Evolutionary conservation across 371 early-diverging fungal species (phyloP), one percentile per base, ranked within the genome.

Genomic region (Zychaea mexicana): DNA sequence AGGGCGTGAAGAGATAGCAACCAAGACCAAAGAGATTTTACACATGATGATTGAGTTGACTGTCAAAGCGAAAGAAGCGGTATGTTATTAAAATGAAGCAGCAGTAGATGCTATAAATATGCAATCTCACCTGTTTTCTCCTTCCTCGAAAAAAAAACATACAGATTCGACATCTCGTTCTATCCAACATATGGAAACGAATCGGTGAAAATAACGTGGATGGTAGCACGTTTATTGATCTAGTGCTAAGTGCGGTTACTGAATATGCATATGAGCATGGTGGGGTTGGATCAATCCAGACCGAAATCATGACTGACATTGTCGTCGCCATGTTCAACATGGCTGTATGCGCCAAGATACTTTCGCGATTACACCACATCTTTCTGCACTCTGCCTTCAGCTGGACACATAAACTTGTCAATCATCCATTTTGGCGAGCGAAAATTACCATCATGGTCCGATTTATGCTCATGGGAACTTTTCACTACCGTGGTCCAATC

Each of bases 381-480:
- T 77, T 91, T 32, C 69, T 82, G 19, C 73, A 83, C 66, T 92
- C 93, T 3, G 88, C 92, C 24, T 72, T 86, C 60, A 84, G 82
- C 60, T 89, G 90, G 52, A 85, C 83, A 26, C 69, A 87, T 3
- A 79, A 82, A 27, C 72, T 96, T 27, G 83, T 90, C 2, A 88
- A 94, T 19, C 96, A 94, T 62, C 77, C 87, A 21, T 82, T 89
- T 22, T 96, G 95, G 96, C 78, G 84, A 17, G 91, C 94, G 67
- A 22, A 24, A 6, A 92, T 97, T 55, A 88, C 91, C 0, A 91
- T 92, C 13, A 76, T 96, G 54, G 71, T 92, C 39, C 88, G 96
- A n/a, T 91, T 95, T 73, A 80, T 91, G 39, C 74, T 95, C 62
- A 93, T 94, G 83, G 77, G 93, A 24, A 90, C 93, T 6, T 97